Base-by-base conservation (phyloP, 2,329 filamentous ascomycete species). In the Penicillium paneum region DNA sequence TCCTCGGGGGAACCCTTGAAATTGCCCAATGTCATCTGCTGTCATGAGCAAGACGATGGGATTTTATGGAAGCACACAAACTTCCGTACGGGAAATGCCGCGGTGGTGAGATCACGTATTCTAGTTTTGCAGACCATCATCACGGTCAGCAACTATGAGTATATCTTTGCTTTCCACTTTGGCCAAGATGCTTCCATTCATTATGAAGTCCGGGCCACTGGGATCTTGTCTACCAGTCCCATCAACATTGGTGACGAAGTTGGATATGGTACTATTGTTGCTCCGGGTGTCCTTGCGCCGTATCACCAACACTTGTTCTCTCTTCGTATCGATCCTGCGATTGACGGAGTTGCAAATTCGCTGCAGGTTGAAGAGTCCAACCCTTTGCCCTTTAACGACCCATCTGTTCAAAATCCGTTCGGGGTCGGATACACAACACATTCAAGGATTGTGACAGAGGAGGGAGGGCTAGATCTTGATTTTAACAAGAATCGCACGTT, bases 301-400 rank as follows among this genome's bases (percentile, higher is more conserved):
- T 72, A 76, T 48, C 76, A 78, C 52, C 76, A 78, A 55, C 75
- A 78, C 49, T 59, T 78, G 1, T 77, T 78, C 59, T 72, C 64
- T 32, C 62, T 78, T 7, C 72, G 76, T n/a, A 75, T 78, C 3
- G 76, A 78, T 49, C 73, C 76, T 5, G 68, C 71, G 1, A 64
- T 78, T 12, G 75, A 74, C 42, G 75, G 75, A 3, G 59, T 67
- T 19, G 49, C 61, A 3, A 83, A 83, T 65, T 71, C 76, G 1
- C 67, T 83, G 17, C 72, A 79, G 38, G 76, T 85, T 59, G 77
- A 81, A 46, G 81, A 84, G 61, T 79, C 80, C 0, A 76, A 81
- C 56, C 64, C 84, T 0, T 81, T 87, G 76, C 81, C 83, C 2
- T 71, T 83, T 21, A 70, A 76, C 31, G 65, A 73, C 13, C 64